These are phyloP conservation scores for Chrysoporthe puriensis DNA, from an alignment of 2,329 filamentous ascomycete genomes.

Conservation along the genomic window DNA sequence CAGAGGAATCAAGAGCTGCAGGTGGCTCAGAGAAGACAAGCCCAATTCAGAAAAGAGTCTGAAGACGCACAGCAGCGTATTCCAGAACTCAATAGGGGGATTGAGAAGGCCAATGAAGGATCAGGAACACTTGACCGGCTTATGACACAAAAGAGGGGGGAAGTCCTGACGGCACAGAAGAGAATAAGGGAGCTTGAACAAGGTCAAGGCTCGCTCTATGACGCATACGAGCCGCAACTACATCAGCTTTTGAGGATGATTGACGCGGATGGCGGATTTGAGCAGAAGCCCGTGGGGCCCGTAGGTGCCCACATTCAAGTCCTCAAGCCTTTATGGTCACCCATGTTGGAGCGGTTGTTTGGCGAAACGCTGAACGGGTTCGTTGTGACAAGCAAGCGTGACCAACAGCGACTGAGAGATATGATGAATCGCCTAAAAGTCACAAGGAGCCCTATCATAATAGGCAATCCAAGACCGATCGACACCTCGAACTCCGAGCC, in stretches of 20 bases:
- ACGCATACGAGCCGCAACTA: conserved; percentile 68
- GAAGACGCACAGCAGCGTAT: conserved; percentile 37
- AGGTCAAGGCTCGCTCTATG: conserved; percentile 62
- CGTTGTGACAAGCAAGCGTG: conserved; percentile 76
- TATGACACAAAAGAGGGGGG: conserved; percentile 52
- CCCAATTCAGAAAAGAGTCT: conserved; percentile 45
- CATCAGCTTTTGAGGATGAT: conserved; percentile 69
- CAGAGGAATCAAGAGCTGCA: conserved; percentile 63
- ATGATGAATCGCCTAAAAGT: conserved; percentile 64
- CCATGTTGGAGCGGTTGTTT: conserved; percentile 77
- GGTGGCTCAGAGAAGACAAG: conserved; percentile 55
- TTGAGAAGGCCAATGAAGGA: conserved; percentile 39
- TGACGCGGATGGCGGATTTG: conserved; percentile 69
- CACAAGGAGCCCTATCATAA: conserved; percentile 61
- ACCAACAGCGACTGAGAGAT: conserved; percentile 69
- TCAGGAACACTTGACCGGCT: conserved; percentile 38
- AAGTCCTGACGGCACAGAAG: conserved; percentile 56
- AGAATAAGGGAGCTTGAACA: conserved; percentile 56
- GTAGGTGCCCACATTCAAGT: conserved; percentile 79
- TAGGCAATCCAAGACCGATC: conserved; percentile 60
- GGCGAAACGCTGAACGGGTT: conserved; percentile 75
- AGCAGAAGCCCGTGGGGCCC: conserved; percentile 77
- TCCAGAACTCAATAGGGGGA: conserved; percentile 40
- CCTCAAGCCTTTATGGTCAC: conserved; percentile 79
- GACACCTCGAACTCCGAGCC: conserved; percentile 74